Conservation (phyloP, 805 yeast genomes). For the Lipomyces starkeyi region DNA sequence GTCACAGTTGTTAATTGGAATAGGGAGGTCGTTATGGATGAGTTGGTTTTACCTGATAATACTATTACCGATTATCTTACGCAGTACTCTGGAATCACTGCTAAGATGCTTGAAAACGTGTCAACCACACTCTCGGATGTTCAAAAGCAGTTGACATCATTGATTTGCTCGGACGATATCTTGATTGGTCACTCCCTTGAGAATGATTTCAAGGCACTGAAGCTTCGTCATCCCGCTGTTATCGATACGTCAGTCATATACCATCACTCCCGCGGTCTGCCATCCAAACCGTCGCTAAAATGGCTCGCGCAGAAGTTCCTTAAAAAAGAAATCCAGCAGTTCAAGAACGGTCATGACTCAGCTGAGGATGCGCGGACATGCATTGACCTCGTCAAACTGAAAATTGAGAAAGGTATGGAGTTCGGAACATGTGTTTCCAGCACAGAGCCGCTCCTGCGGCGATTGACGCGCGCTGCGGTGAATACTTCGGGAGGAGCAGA, state of each 20-base stretch:
- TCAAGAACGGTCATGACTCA: slow-evolving; percentile 75
- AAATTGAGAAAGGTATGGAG: slow-evolving; percentile 66
- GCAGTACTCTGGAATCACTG: slow-evolving; percentile 84
- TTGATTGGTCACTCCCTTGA: slow-evolving; percentile 91
- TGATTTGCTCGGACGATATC: slow-evolving; percentile 63
- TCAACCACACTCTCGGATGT: slow-evolving; percentile 70
- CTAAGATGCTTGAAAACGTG: slow-evolving; percentile 64
- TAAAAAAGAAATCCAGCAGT: slow-evolving; percentile 63
- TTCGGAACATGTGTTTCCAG: slow-evolving; percentile 59
- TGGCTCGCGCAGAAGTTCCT: slow-evolving; percentile 68
- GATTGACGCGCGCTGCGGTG: slow-evolving; percentile 28
- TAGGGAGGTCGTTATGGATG: slow-evolving; percentile 61
- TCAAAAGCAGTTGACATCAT: slow-evolving; percentile 59
- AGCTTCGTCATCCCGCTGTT: slow-evolving; percentile 70
- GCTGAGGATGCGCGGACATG: slow-evolving; percentile 85
- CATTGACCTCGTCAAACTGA: slow-evolving; percentile 73
- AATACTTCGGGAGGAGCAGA: slow-evolving; percentile 18
- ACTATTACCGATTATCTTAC: slow-evolving; percentile 83
- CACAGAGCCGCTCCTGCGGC: slow-evolving; percentile 36
- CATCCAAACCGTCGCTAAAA: slow-evolving; percentile 76
- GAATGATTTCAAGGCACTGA: slow-evolving; percentile 75
- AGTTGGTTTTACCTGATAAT: slow-evolving; percentile 76
- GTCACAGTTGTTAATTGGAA: slow-evolving; percentile 67
- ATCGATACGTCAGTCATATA: slow-evolving; percentile 78
- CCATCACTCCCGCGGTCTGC: slow-evolving; percentile 85